Conservation (phyloP, 2,329 filamentous ascomycete genomes). For the Monilinia polystroma region DNA sequence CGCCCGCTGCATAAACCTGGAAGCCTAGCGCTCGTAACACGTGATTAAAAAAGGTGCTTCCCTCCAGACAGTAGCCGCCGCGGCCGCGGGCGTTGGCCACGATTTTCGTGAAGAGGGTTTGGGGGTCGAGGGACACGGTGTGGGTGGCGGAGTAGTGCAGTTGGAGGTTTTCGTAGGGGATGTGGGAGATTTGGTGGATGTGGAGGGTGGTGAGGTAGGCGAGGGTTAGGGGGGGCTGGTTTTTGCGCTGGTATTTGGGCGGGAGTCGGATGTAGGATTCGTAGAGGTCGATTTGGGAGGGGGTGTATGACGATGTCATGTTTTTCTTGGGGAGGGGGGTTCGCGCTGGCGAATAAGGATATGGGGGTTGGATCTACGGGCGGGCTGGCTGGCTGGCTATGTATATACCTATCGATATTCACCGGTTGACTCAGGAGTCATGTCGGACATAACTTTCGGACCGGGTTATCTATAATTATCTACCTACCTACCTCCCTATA, state of each 20-base stretch:
- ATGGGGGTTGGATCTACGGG: too few relatives aligned
- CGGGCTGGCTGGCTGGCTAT: too few relatives aligned
- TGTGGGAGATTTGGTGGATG: conserved; percentile 30
- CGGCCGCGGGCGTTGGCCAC: conserved; percentile 38
- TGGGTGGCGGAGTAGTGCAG: conserved; percentile 35
- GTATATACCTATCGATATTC: background rate
- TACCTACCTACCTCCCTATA: too few relatives aligned
- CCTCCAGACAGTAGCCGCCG: conserved; percentile 63
- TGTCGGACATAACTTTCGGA: background rate
- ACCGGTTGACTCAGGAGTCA: background rate
- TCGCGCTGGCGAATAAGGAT: too few relatives aligned
- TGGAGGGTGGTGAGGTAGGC: conserved; percentile 33
- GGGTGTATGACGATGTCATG: conserved; percentile 30
- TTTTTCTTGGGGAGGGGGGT: background rate
- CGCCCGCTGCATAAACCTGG: conserved; percentile 53
- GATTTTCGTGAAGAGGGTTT: conserved; percentile 36
- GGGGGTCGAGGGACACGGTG: conserved; percentile 31
- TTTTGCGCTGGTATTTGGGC: conserved; percentile 22
- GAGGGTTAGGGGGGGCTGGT: conserved; percentile 28
- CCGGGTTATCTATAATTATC: background rate
- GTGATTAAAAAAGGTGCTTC: conserved; percentile 54
- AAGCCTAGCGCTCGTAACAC: conserved; percentile 54
- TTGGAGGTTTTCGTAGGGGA: conserved; percentile 37
- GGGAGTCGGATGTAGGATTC: conserved; percentile 33
- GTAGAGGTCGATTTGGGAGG: conserved; percentile 31